Evolutionary conservation across 2,329 filamentous ascomycete genomes (phyloP).

Genomic region (Sclerotinia minor): DNA sequence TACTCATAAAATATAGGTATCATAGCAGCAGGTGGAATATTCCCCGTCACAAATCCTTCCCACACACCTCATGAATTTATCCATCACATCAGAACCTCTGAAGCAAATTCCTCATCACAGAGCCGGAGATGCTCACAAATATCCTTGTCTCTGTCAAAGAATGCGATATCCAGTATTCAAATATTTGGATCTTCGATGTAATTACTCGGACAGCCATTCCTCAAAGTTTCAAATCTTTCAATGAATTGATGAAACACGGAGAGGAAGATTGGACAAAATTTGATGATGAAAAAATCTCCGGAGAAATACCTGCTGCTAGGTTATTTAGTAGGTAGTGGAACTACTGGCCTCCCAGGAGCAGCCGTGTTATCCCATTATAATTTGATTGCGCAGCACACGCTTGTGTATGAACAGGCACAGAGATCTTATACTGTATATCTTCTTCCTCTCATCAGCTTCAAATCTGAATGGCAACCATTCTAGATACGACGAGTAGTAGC

Average conservation of each 20-base stretch:
- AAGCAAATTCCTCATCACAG: slow-evolving; percentile 36
- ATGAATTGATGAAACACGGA: slow-evolving; percentile 31
- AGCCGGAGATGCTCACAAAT: slow-evolving; percentile 34
- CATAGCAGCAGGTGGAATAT: slow-evolving; percentile 37
- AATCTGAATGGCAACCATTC: slow-evolving; percentile 36
- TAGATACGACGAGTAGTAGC: slow-evolving; percentile 51
- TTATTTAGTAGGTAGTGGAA: slow-evolving; percentile 47
- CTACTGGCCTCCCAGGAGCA: slow-evolving; percentile 60
- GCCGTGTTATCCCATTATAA: slow-evolving; percentile 44
- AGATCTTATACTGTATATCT: slow-evolving; percentile 60
- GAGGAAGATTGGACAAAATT: slow-evolving; percentile 37
- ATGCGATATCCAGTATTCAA: slow-evolving; percentile 35
- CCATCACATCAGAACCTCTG: slow-evolving; percentile 38
- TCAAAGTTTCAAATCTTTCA: slow-evolving; percentile 33
- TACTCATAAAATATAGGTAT: slow-evolving; percentile 28
- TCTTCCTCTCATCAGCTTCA: slow-evolving; percentile 38
- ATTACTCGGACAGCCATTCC: slow-evolving; percentile 30
- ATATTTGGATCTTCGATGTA: slow-evolving; percentile 39
- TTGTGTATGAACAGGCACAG: slow-evolving; percentile 53
- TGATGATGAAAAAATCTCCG: slow-evolving; percentile 33
- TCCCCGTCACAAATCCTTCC: slow-evolving; percentile 37
- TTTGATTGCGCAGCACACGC: slow-evolving; percentile 41
- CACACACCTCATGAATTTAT: slow-evolving; percentile 38
- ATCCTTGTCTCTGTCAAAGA: slow-evolving; percentile 34
- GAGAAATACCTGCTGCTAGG: slow-evolving; percentile 47